Percentiles rank a stretch among this genome's conserved stretches.
Evolutionary conservation across 371 early-diverging fungal genomes (phyloP).

Genomic region (Dinochytrium kinnereticum): DNA sequence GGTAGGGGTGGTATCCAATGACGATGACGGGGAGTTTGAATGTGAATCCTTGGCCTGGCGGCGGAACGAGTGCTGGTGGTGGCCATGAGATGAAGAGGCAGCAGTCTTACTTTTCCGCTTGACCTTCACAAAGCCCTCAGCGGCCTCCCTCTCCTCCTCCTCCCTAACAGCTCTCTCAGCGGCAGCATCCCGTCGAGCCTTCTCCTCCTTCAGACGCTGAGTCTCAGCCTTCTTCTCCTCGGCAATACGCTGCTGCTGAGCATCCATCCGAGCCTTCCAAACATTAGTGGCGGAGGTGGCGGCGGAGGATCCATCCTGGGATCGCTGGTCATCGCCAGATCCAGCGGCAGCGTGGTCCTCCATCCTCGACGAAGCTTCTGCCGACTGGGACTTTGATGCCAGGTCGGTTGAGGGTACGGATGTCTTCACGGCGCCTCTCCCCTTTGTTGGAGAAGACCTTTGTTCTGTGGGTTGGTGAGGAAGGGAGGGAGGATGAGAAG

Average conservation of each 20-base stretch:
- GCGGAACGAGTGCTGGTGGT: background rate
- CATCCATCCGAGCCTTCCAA: slow-evolving; percentile 47
- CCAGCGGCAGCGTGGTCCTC: background rate
- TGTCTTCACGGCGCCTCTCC: background rate
- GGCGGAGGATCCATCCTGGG: background rate
- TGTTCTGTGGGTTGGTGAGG: no score
- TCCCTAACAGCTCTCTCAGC: slow-evolving; percentile 8
- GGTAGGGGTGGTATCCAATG: background rate
- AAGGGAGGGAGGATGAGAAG: no score
- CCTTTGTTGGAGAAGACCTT: background rate
- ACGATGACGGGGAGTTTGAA: background rate
- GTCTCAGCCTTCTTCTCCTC: slow-evolving; percentile 31
- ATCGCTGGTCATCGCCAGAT: background rate
- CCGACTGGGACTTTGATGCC: background rate
- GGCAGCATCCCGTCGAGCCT: slow-evolving; percentile 8
- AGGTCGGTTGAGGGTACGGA: background rate
- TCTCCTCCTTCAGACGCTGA: background rate
- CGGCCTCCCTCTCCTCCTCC: slow-evolving; percentile 37
- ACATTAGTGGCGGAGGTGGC: slow-evolving; percentile 44
- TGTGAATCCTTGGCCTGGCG: background rate
- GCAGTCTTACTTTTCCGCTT: slow-evolving; percentile 24
- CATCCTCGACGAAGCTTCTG: background rate
- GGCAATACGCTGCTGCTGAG: slow-evolving; percentile 29
- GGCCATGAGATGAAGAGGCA: background rate
- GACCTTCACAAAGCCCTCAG: slow-evolving; percentile 45